Evolutionary conservation across 1,284 basidiomycete species (phyloP), one percentile per base, ranked within the genome.

Genomic region (Fistulinella staudtii): DNA sequence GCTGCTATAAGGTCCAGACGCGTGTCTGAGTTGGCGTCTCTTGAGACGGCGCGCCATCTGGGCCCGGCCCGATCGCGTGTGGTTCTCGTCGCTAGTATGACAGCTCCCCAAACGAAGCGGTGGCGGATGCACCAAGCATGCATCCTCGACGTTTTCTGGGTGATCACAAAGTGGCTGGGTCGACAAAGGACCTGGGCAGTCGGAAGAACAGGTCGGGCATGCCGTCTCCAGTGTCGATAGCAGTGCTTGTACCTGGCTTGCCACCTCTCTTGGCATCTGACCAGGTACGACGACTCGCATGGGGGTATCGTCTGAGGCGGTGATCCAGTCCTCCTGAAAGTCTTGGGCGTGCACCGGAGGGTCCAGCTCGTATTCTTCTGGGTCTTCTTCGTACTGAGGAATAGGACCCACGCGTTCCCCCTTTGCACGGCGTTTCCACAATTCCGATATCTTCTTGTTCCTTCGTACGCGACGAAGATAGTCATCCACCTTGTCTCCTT

Each of bases 221-320:
- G 61, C 50, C 22, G 49, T 55, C 22, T 46, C 57, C 3, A 62
- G 22, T n/a, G 37, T 50, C 35, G 30, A 18, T 2, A 67, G 25
- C 25, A 60, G 49, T 23, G 53, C 55, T 22, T 54, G 50, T 3
- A 58, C 51, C 23, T 61, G 42, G 22, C 53, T 45, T 2, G 50
- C 52, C 10, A 72, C 47, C 37, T 61, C 43, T 31, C 52, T 54
- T 0, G 53, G 21, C 3, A 57, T 54, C 46, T 71, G 64, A 4
- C 67, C 70, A 27, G 70, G 70, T 3, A 72, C 67, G 20, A 74
- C 53, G 23, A 69, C 52, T 3, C 70, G 64, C 18, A 58, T 53
- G 21, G 69, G 68, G 8, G 33, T 41, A 21, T 55, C 51, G 7
- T 70, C 60, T 2, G 55, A 54, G 8, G 52, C 56, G 5, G 55